Evolutionary conservation across 2,329 filamentous ascomycete genomes (phyloP), one percentile per base, ranked within the genome.

Genomic region (Aspergillus calidoustus): DNA sequence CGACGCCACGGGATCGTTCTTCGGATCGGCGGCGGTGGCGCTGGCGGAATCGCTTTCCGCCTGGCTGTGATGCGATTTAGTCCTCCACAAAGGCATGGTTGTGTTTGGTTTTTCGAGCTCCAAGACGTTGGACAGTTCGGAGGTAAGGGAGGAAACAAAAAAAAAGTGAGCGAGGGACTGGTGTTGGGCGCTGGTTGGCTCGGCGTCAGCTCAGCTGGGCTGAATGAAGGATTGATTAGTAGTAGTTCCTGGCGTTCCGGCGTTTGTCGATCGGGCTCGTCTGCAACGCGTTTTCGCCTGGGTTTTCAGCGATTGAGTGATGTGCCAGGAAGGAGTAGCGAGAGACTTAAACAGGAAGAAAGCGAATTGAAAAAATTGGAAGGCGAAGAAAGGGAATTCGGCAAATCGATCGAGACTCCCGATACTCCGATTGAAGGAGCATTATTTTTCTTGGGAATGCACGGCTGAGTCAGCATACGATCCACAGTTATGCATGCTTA

Each of bases 1-100:
- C 23, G 76, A 76, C 15, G 73, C 75, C 53, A 68, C 67, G 51
- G 72, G 66, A 64, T 77, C 76, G 66, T 77, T 77, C 54, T 76
- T 72, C 3, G 69, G 69, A 13, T 71, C 69, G 38, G 72, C 72
- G 48, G 48, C 23, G 34, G 47, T n/a, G 54, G 54, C 64, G 41
- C 71, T 70, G 25, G 63, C 65, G 56, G 66, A 62, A 46, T 71
- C 69, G 63, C 67, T 65, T 61, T 70, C 67, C 53, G 69, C 66
- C 65, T 75, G 68, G 64, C 61, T 67, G 59, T 71, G 65, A 57
- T 69, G 64, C 46, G 71, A 70, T 60, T 75, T 74, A 54, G 71
- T 69, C 50, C 71, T 63, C 71, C 73, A 75, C 62, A 74, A 64
- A 67, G 73, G 73, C 61, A 61, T 68, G 57, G 43, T 62, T 57